Percentiles rank a stretch among this genome's conserved stretches.
Evolutionary conservation across 306 rosid genomes (phyloP).

Genomic region (Cyamopsis tetragonoloba): DNA sequence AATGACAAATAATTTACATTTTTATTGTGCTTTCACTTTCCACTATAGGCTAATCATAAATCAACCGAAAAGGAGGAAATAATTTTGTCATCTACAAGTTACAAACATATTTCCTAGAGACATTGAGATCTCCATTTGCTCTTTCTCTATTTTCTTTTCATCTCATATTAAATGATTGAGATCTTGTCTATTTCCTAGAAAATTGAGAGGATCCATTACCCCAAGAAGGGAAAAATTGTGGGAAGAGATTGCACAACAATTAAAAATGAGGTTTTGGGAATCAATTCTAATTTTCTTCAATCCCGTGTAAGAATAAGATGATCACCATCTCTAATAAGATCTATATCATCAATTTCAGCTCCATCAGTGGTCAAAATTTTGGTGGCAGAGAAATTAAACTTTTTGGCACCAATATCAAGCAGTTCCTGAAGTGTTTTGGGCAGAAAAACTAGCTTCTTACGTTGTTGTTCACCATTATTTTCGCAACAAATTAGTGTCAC

Average conservation of each 20-base stretch:
- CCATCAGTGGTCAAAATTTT: conserved; percentile 51
- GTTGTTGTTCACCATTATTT: conserved; percentile 38
- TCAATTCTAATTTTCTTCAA: neutral
- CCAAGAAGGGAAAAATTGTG: neutral
- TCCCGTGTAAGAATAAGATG: conserved; percentile 41
- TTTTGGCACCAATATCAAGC: conserved; percentile 50
- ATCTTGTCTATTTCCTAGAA: no score
- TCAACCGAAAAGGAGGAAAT: neutral
- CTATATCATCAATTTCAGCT: conserved; percentile 58
- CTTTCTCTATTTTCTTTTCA: no score
- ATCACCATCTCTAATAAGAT: conserved; percentile 62
- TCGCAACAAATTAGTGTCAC: conserved; percentile 55
- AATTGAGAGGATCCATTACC: no score
- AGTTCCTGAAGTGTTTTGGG: conserved; percentile 53
- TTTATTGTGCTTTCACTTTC: neutral
- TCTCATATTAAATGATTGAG: no score
- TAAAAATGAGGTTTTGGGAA: neutral
- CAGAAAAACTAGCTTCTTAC: conserved; percentile 46
- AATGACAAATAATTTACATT: no score
- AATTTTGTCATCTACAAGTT: neutral
- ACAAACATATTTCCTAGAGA: neutral
- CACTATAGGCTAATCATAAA: neutral
- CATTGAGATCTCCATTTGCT: no score
- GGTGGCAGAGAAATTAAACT: conserved; percentile 41
- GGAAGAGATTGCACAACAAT: neutral